Base-by-base conservation (phyloP, 139 green algal species). In the Coelastrella sp. region DNA sequence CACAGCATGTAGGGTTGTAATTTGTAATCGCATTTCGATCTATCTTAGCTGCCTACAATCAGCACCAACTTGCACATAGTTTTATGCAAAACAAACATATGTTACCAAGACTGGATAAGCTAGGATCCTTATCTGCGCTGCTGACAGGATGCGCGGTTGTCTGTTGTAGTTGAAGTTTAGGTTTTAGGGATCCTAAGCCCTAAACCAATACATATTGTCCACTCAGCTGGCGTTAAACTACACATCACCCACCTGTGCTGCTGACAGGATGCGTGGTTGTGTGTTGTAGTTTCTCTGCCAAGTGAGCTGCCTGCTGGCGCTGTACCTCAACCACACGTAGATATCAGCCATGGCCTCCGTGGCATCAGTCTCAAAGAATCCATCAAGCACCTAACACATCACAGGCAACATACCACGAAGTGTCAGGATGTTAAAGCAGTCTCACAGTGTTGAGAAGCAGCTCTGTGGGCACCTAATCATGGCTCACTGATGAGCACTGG, bases 201-300 rank as follows among this genome's bases (percentile, higher is more conserved):
- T 47, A 1, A 47, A 47, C 32, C 32, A 47, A 47, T 2, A 47
- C 1, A 47, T 47, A 1, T 47, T 47, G 32, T 0, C 32, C 32
- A 47, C 0, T 47, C 32, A 47, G 32, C 32, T 47, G 32, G 1
- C 32, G 32, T 47, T 47, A 47, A 47, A 47, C 32, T 47, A 47
- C 32, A 47, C 32, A 47, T 47, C 32, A 47, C 85, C 7, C 74
- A 87, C 87, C 87, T 91, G 87, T 7, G 97, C 96, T n/a, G 93
- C 92, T 6, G 94, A 95, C 85, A 99, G 93, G 87, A 98, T 97
- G 88, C 97, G 95, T 8, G 97, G 97, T 94, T 99, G 98, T 64
- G 99, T 99, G 96, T 99, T 99, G 96, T 99, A 99, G 96, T 99
- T 99, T 86, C 98, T 94, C 97, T 99, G 99, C 98, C 98, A 99